Base-by-base conservation (phyloP, 2,329 filamentous ascomycete species). In the Acephala macrosclerotiorum region DNA sequence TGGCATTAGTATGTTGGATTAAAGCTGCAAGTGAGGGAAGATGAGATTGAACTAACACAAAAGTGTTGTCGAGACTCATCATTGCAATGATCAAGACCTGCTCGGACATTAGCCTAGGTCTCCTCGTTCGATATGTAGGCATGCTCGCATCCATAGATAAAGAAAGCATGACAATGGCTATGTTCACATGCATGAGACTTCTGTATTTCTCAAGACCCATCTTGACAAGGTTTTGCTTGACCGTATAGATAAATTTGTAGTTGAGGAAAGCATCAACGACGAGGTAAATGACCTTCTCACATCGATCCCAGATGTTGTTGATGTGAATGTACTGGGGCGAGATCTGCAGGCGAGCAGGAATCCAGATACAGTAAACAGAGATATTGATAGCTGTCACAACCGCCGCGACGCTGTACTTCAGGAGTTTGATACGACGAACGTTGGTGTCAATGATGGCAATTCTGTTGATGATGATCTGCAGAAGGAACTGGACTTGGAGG, bases 401-500 rank as follows among this genome's bases (percentile, higher is more conserved):
- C 0, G 74, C 45, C 14, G 70, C 70, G 6, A 70, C 64, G 25
- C 20, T 51, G 0, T 82, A 77, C 75, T 85, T 85, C 35, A 87
- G 68, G 14, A 70, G 74, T 0, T 58, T 29, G 11, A 81, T 78
- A 1, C 77, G 79, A 0, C 70, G 73, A 35, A 75, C 75, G 47
- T 80, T 75, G 18, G 81, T 79, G 18, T 80, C 78, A 45, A 86
- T 80, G 51, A 86, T 79, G 0, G 79, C 78, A 29, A 85, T 81
- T 58, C 84, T 80, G 70, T 86, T 86, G 72, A 85, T 81, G 68
- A 86, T 84, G 55, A 86, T 85, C 69, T 86, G 83, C 75, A 85
- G 79, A 1, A 85, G 70, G 1, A 84, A 74, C 66, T 86, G 84
- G 22, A 85, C 82, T 83, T 65, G 81, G 66, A 61, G 78, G 70